Conservation (phyloP, 768 basidiomycete species). For the Tylopilus felleus region DNA sequence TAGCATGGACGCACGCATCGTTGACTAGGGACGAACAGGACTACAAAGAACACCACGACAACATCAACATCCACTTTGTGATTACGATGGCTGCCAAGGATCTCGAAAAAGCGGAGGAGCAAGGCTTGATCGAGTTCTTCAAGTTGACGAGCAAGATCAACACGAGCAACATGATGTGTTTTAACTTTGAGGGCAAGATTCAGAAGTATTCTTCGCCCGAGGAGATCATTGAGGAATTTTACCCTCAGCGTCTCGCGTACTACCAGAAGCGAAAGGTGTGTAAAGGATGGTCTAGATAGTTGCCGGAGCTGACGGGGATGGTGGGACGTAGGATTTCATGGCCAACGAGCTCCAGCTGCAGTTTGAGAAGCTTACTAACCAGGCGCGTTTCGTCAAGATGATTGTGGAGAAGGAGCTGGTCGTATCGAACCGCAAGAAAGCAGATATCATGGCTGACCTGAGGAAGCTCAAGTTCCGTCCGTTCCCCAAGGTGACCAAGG, state of each 20-base stretch:
- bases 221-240: conserved; percentile 92
- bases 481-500: conserved; percentile 77
- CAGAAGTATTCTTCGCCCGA: conserved; percentile 88
- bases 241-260: conserved; percentile 78
- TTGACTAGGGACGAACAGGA: conserved; percentile 51
- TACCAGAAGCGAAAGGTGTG: conserved; percentile 96
- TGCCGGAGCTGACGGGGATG: neutral
- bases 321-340: conserved; percentile 63
- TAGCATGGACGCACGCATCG: neutral
- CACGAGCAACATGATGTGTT: conserved; percentile 98
- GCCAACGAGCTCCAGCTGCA: conserved; percentile 77
- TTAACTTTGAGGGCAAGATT: conserved; percentile 95
- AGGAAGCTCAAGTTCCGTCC: conserved; percentile 83
- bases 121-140: conserved; percentile 90
- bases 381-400: conserved; percentile 96
- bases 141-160: conserved; percentile 80
- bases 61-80: conserved; percentile 85
- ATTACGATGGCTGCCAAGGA: conserved; percentile 77
- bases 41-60: conserved; percentile 96
- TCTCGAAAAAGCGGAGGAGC: conserved; percentile 82
- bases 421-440: conserved; percentile 86
- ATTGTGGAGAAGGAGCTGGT: conserved; percentile 81
- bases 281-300: neutral
- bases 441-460: conserved; percentile 79
- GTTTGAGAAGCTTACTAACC: conserved; percentile 86